Evolutionary conservation across 805 yeast genomes (phyloP).

Genomic region (Metschnikowia henanensis): DNA sequence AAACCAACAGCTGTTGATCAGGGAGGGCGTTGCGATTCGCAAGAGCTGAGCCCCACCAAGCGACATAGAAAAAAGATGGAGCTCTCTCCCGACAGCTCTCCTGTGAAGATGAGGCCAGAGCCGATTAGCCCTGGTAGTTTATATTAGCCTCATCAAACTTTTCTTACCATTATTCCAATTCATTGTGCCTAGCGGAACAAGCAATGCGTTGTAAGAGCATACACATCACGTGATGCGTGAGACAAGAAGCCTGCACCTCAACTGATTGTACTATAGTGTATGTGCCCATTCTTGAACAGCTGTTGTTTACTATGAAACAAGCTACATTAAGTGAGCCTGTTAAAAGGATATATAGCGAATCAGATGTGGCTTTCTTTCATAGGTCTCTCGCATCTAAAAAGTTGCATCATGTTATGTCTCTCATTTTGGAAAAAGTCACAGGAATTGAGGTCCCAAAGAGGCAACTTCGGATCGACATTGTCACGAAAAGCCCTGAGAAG

Average conservation of each 20-base stretch:
- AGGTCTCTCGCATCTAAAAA: conserved; percentile 15
- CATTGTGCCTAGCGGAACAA: no score
- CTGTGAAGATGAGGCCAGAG: conserved; percentile 10
- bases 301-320: conserved; percentile 2
- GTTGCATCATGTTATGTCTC: conserved; percentile 14
- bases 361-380: conserved; percentile 14
- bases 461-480: conserved; percentile 28
- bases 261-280: no score
- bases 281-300: no score
- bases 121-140: conserved; percentile 5
- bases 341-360: conserved; percentile 11
- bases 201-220: no score
- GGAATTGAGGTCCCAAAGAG: conserved; percentile 37
- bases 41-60: conserved; percentile 20
- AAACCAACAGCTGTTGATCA: background rate
- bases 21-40: conserved; percentile 8
- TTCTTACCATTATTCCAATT: no score
- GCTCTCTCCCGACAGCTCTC: conserved; percentile 17
- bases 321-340: conserved; percentile 6
- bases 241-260: background rate
- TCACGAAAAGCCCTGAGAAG: conserved; percentile 11
- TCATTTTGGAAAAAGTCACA: conserved; percentile 27
- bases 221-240: no score
- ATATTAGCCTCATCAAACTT: no score
- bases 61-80: conserved; percentile 6